A percentile compares a stretch with the other conserved stretches of the same genome.
Evolutionary conservation across 2,329 filamentous ascomycete genomes (phyloP).

Genomic region (Fusarium sp.): DNA sequence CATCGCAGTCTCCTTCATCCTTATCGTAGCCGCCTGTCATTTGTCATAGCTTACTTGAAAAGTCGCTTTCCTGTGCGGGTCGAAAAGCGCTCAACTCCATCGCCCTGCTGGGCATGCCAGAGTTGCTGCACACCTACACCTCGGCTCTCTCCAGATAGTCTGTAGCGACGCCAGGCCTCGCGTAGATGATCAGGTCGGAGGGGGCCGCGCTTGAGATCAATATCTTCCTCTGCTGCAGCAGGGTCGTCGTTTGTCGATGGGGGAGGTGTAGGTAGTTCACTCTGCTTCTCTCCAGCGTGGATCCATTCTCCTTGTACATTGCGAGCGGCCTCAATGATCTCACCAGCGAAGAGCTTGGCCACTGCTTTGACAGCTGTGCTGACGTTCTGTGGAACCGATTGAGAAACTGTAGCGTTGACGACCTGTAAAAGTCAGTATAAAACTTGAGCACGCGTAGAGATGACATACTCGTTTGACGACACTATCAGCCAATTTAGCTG

Average conservation of each 20-base stretch:
- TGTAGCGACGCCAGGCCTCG: conserved; percentile 76
- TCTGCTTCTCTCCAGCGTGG: conserved; percentile 64
- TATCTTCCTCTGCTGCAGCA: conserved; percentile 38
- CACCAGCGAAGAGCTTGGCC: conserved; percentile 79
- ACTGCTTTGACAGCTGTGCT: conserved; percentile 79
- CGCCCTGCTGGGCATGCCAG: conserved; percentile 68
- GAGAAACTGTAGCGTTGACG: conserved; percentile 81
- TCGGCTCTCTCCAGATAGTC: conserved; percentile 67
- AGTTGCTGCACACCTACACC: conserved; percentile 67
- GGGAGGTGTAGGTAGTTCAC: conserved; percentile 57
- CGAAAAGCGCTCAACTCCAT: conserved; percentile 67
- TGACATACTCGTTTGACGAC: conserved; percentile 70
- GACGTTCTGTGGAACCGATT: conserved; percentile 77
- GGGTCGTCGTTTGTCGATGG: conserved; percentile 45
- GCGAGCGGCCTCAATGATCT: conserved; percentile 76
- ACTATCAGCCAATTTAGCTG: conserved; percentile 71
- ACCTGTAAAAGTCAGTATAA: conserved; percentile 55
- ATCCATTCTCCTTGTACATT: conserved; percentile 77
- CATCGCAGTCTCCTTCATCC: neutral
- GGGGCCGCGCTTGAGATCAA: conserved; percentile 58
- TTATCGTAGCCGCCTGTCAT: neutral
- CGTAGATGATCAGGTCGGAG: conserved; percentile 77
- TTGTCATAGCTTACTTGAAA: conserved; percentile 54
- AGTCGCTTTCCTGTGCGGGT: conserved; percentile 60
- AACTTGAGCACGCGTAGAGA: neutral